Evolutionary conservation across 352 stramenopile species (phyloP), one percentile per base, ranked within the genome.

Genomic region (Phytophthora macrochlamydospora): DNA sequence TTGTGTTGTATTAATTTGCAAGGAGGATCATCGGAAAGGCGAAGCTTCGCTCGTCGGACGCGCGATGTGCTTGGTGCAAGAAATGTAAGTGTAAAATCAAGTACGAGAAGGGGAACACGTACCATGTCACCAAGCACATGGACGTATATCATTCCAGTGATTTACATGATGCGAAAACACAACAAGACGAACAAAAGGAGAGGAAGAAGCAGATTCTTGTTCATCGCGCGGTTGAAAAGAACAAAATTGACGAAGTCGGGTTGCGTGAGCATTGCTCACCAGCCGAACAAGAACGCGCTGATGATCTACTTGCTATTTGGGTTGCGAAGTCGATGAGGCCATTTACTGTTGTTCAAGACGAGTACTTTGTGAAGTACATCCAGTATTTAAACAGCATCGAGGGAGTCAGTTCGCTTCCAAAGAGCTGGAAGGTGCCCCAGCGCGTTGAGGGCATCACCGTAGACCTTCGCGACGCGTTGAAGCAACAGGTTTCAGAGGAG

Each of bases 321-420:
- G 35, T 40, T 11, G 35, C 35, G 6, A 40, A 40, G 9, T 40
- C 35, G 6, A 40, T 6, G 35, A 40, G 35, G 9, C 35, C 35
- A 6, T 40, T 40, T 11, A 11, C 35, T 11, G 9, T 6, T 14
- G 69, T 77, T 28, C 65, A 40, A 11, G 35, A 40, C 9, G 9
- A 40, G 9, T 40, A 40, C 35, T 40, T 40, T 40, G 35, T 40
- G 35, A 40, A 40, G 35, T 40, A 40, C 35, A 11, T 40, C 35
- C 6, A 11, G 35, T 11, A 40, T 11, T 40, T 40, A 40, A 40
- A 6, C 6, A 40, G 6, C 35, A 6, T 40, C 9, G 6, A 40
- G 9, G 35, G 35, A 11, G 35, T 40, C 35, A 40, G 9, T 11
- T 24, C 18, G 18, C 35, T 40, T 40, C 35, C 35, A 40, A 40